Base-by-base conservation (phyloP, 768 basidiomycete genomes). In the Boletellus emodensis region DNA sequence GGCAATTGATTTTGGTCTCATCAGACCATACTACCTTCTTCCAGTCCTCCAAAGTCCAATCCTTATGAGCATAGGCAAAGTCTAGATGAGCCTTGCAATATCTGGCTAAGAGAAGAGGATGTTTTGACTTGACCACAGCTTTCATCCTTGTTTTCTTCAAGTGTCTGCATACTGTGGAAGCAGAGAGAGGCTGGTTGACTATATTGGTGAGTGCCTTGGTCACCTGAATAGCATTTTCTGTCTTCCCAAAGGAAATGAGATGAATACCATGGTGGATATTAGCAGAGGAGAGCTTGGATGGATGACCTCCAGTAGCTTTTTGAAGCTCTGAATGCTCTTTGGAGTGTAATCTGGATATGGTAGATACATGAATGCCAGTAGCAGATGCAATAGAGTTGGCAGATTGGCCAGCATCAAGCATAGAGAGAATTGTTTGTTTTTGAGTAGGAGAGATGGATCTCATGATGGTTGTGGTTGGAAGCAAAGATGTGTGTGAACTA, bases 231-330 rank as follows among this genome's bases (percentile, higher is more conserved):
- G 24, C 26, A 41, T 32, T 42, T 11, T 42, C 28, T 6, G 41
- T 26, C 30, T 32, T 42, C n/a, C 10, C 12, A 15, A 4, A 15
- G 14, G 40, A 6, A 22, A 41, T 41, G 8, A 41, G 22, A 24
- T 24, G 24, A 24, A 38, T 20, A 34, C 20, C 39, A 40, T 40
- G 4, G 3, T 18, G 18, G 12, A 52, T 42, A 36, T 53, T 53
- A 28, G 43, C 10, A 45, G 47, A n/a, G 17, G 47, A 53, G 36
- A 48, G 52, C 38, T 48, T 53, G 18, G 38, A 15, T 26, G 41
- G 38, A 33, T 28, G 17, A 40, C 47, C 42, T 49, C 43, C 43
- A 45, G 22, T 10, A 33, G 52, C 2, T 10, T 53, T 53, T 5
- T 26, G 40, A 4, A 24, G 40, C 24, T 26, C 40, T 24, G 40